These are phyloP conservation scores for Cutaneotrichosporon sp. DNA, from an alignment of 1,284 basidiomycete genomes.

Conservation along the genomic window DNA sequence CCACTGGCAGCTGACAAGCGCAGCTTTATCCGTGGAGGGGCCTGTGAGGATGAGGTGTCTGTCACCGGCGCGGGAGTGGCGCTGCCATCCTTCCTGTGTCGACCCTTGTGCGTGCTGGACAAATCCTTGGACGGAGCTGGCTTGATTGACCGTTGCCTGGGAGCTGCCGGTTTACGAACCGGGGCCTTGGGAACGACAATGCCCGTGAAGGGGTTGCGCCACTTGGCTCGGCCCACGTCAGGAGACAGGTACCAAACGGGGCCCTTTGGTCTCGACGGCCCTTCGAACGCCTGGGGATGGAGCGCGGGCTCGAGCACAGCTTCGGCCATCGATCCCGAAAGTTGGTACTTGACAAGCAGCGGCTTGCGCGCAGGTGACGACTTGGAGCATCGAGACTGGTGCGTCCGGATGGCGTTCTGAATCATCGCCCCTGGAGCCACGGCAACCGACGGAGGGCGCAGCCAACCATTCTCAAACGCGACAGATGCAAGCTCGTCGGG, in stretches of 20 bases:
- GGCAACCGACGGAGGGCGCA: slow-evolving; percentile 48
- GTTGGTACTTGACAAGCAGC: slow-evolving; percentile 46
- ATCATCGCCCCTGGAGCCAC: slow-evolving; percentile 43
- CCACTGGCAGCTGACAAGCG: slow-evolving; percentile 12
- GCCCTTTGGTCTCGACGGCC: slow-evolving; percentile 42
- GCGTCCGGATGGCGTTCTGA: slow-evolving; percentile 46
- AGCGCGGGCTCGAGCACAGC: slow-evolving; percentile 45
- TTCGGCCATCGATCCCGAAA: slow-evolving; percentile 47
- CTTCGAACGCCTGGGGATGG: slow-evolving; percentile 44
- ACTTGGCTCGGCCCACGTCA: slow-evolving; percentile 36
- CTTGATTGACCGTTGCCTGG: slow-evolving; percentile 26
- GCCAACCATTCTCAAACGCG: slow-evolving; percentile 45
- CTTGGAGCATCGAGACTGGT: slow-evolving; percentile 42
- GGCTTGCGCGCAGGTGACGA: slow-evolving; percentile 32
- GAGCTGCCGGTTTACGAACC: slow-evolving; percentile 35
- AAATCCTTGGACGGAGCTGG: slow-evolving; percentile 15
- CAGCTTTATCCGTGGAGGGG: slow-evolving; percentile 23
- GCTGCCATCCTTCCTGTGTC: slow-evolving; percentile 11
- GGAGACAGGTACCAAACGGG: slow-evolving; percentile 46
- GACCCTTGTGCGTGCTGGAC: slow-evolving; percentile 10
- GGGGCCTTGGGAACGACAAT: slow-evolving; percentile 44
- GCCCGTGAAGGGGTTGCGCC: slow-evolving; percentile 47
- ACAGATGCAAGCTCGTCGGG: slow-evolving; percentile 47
- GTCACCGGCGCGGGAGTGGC: slow-evolving; percentile 10
- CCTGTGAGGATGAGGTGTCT: slow-evolving; percentile 8